phyloP scores from a whole-genome alignment of 2,329 filamentous ascomycete genomes.

The Rutstroemia sp. region DNA sequence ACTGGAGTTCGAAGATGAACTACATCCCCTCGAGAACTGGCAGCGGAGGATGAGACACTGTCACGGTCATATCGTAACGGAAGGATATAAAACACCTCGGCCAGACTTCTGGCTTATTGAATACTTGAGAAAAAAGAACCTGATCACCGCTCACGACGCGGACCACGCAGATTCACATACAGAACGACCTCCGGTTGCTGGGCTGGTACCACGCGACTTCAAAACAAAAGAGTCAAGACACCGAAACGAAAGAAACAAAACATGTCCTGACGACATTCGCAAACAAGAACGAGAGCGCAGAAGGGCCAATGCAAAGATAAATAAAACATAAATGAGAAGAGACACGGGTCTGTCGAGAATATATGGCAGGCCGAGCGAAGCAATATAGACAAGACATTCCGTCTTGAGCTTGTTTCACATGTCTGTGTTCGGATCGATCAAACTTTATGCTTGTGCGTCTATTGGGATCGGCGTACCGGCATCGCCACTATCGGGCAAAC shows the following conservation, averaged over 20 bases:
- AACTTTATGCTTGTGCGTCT: background rate
- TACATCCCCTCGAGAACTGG: slow-evolving; percentile 17
- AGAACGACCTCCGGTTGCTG: slow-evolving; percentile 15
- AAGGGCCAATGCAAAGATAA: background rate
- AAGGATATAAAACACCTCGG: slow-evolving; percentile 11
- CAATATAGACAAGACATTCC: background rate
- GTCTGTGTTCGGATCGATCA: background rate
- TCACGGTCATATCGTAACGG: slow-evolving; percentile 32
- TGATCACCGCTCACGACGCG: slow-evolving; percentile 27
- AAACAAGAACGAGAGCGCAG: slow-evolving; percentile 9
- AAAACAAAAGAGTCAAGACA: slow-evolving; percentile 11
- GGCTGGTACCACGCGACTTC: slow-evolving; percentile 8
- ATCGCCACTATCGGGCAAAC: background rate
- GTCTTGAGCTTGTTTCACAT: background rate
- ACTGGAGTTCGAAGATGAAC: slow-evolving; percentile 8
- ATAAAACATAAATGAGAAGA: background rate
- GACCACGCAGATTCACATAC: slow-evolving; percentile 7
- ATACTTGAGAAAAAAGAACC: slow-evolving; percentile 28
- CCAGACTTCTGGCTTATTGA: slow-evolving; percentile 37
- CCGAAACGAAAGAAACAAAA: slow-evolving; percentile 3
- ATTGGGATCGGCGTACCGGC: background rate
- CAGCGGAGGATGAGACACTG: slow-evolving; percentile 43
- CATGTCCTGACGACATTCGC: background rate
- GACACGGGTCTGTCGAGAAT: background rate
- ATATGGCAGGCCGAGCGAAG: background rate